Evolutionary conservation across 2,329 filamentous ascomycete species (phyloP).

Genomic region (Fusarium sambucinum): DNA sequence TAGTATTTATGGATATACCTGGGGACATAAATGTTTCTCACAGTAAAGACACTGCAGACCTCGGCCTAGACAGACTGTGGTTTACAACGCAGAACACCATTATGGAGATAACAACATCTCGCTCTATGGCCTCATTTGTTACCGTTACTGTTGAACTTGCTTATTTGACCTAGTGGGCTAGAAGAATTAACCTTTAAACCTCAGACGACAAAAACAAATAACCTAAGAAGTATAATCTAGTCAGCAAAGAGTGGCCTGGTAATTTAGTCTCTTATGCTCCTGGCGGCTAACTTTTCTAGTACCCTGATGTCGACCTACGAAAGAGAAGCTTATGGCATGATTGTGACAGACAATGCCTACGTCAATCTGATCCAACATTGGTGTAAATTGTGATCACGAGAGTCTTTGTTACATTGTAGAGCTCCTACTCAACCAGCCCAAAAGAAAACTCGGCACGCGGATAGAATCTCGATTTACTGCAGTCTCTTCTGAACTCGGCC

Average conservation of each 20-base stretch:
- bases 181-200: no score
- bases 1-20: neutral
- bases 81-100: neutral
- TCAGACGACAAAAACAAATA: no score
- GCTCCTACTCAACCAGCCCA: neutral
- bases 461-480: constrained; percentile 18
- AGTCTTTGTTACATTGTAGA: constrained; percentile 10
- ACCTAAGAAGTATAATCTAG: no score
- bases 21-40: neutral
- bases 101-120: no score
- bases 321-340: constrained; percentile 3
- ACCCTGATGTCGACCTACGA: no score
- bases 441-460: neutral
- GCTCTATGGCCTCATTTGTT: no score
- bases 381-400: constrained; percentile 7
- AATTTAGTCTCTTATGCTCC: no score
- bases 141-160: no score
- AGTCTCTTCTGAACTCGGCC: constrained; percentile 6
- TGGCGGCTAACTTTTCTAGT: no score
- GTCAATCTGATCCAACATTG: constrained; percentile 22
- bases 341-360: neutral
- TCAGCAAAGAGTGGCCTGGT: no score
- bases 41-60: neutral
- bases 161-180: constrained; percentile 11
- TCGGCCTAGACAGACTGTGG: constrained; percentile 9